phyloP scores from a whole-genome alignment of 2,329 filamentous ascomycete species.

The Ophiostoma sp. region DNA sequence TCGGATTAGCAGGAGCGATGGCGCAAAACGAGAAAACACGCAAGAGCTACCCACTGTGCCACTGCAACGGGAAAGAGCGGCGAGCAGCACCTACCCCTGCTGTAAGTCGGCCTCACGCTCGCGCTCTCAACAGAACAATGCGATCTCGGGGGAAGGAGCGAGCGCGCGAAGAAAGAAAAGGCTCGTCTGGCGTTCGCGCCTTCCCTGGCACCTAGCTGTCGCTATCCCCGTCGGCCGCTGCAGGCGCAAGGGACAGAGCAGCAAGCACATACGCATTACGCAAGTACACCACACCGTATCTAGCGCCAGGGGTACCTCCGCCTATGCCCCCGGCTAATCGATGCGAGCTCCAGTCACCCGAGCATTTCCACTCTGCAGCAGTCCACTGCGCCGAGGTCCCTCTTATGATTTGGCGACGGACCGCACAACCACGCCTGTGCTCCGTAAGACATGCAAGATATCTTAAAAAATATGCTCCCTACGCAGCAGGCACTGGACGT shows the following conservation, averaged over 20 bases:
- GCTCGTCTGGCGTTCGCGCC: slow-evolving; percentile 11
- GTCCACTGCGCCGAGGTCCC: slow-evolving; percentile 25
- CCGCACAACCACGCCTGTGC: too few relatives aligned
- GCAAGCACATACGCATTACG: too few relatives aligned
- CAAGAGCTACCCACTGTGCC: too few relatives aligned
- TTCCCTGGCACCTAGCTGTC: not conserved
- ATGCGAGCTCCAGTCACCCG: slow-evolving; percentile 26
- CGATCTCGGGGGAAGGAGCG: slow-evolving; percentile 24
- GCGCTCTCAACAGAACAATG: slow-evolving; percentile 15
- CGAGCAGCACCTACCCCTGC: not conserved
- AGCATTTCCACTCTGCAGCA: slow-evolving; percentile 19
- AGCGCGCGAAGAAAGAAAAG: slow-evolving; percentile 3
- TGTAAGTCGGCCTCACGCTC: not conserved
- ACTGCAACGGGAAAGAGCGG: too few relatives aligned
- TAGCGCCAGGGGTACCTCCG: slow-evolving; percentile 13
- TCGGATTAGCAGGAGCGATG: too few relatives aligned
- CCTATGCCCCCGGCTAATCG: slow-evolving; percentile 21
- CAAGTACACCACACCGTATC: not conserved
- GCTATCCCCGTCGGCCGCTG: too few relatives aligned
- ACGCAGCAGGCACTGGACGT: not conserved
- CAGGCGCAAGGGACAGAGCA: too few relatives aligned
- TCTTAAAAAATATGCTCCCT: too few relatives aligned
- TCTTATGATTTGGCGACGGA: not conserved
- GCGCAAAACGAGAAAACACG: too few relatives aligned
- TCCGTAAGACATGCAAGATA: too few relatives aligned